Evolutionary conservation across 2,329 filamentous ascomycete species (phyloP), one percentile per base, ranked within the genome.

Genomic region (Raffaelea deltoideospora): DNA sequence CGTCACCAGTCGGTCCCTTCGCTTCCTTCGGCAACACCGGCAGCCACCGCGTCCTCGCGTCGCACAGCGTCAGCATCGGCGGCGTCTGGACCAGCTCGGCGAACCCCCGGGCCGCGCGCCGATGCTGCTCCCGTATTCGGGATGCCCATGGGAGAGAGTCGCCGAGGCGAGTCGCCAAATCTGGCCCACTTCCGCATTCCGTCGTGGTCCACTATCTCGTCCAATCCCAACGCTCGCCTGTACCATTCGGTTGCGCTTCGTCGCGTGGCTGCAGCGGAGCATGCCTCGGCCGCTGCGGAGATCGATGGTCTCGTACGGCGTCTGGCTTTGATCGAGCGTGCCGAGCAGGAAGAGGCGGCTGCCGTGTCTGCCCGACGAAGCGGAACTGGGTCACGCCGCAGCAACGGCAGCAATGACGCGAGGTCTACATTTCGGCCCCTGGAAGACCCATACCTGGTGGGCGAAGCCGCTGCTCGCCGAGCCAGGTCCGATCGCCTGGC

Each of bases 401-500:
- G 30, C 39, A 27, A 39, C 41, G 47, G 28, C 29, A 44, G 41
- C 43, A 43, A 26, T 31, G n/a, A n/a, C n/a, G n/a, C n/a, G n/a
- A n/a, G n/a, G n/a, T n/a, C n/a, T n/a, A 14, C 26, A 31, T 37
- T 60, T 28, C 60, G 65, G 7, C 74, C 72, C 3, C 60, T 76
- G 15, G 77, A 82, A 53, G 77, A 81, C 45, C 76, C 76, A 1
- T 66, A 76, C 39, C 58, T 81, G 10, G 77, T 81, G 2, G 77
- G 77, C 24, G 75, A 79, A 54, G 64, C 65, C 35, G 76, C 75
- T 4, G 77, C 77, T 3, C 59, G 62, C 10, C 54, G 63, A 42
- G 72, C 74, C 8, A 61, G 71, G 31, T 55, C 57, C n/a, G 69
- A 71, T 48, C 61, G 76, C 42, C 52, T 77, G 21, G 63, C 63